phyloP scores from a whole-genome alignment of 2,329 filamentous ascomycete genomes.

The Thielaviopsis euricoi region DNA sequence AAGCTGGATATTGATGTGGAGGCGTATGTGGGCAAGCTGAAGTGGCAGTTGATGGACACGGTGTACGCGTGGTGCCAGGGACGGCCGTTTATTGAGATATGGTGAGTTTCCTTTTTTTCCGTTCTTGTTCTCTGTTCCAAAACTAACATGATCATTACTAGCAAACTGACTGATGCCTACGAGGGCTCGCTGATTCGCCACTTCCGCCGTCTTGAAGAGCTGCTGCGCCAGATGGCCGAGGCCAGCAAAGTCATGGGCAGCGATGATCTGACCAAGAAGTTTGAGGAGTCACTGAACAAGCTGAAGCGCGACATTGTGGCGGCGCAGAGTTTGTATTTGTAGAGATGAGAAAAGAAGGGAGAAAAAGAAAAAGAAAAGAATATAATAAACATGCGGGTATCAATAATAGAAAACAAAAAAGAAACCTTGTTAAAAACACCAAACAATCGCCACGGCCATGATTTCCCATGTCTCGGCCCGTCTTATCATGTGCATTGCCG shows the following conservation, averaged over 20 bases:
- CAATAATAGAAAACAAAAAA: too few relatives aligned
- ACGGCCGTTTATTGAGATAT: slow-evolving; percentile 80
- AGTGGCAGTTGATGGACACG: slow-evolving; percentile 94
- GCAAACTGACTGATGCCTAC: slow-evolving; percentile 98
- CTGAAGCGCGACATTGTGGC: slow-evolving; percentile 88
- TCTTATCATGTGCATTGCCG: too few relatives aligned
- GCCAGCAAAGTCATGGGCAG: slow-evolving; percentile 97
- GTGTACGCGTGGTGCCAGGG: slow-evolving; percentile 86
- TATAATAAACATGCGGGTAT: not conserved
- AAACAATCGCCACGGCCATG: too few relatives aligned
- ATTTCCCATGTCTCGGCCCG: too few relatives aligned
- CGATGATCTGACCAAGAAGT: slow-evolving; percentile 82
- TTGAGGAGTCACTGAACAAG: slow-evolving; percentile 70
- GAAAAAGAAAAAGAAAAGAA: not conserved
- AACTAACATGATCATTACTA: too few relatives aligned
- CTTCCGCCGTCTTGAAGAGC: slow-evolving; percentile 87
- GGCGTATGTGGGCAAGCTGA: slow-evolving; percentile 77
- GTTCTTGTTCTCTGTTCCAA: not conserved
- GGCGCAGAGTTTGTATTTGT: slow-evolving; percentile 83
- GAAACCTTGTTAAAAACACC: too few relatives aligned
- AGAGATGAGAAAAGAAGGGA: slow-evolving; percentile 18
- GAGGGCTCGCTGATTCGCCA: slow-evolving; percentile 92
- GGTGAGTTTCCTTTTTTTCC: slow-evolving; percentile 42
- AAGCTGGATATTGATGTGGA: slow-evolving; percentile 92
- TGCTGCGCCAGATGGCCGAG: slow-evolving; percentile 87